A percentile compares a stretch with the other conserved stretches of the same genome.
These are phyloP conservation scores for Saturnispora hagleri DNA, from an alignment of 805 yeast species.

Conservation along the genomic window DNA sequence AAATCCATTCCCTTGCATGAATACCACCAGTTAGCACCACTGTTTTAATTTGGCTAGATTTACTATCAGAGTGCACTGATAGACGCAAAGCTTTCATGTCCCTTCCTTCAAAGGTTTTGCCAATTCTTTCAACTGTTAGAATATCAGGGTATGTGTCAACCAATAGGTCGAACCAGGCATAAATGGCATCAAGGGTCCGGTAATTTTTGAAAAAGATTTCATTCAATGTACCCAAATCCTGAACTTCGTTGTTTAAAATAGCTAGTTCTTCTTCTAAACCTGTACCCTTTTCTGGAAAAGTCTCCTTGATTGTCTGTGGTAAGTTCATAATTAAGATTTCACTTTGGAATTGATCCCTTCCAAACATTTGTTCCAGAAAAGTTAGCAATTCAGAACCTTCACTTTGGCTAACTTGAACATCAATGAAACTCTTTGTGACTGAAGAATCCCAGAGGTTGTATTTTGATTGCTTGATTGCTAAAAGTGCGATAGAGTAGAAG, in stretches of 20 bases:
- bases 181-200: slow-evolving; percentile 57
- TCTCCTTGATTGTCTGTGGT: slow-evolving; percentile 46
- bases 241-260: background rate
- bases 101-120: slow-evolving; percentile 69
- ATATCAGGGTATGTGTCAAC: slow-evolving; percentile 54
- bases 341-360: slow-evolving; percentile 20
- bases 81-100: slow-evolving; percentile 60
- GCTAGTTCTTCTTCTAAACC: slow-evolving; percentile 1
- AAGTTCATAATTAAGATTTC: slow-evolving; percentile 46
- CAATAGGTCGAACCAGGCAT: slow-evolving; percentile 61
- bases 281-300: slow-evolving; percentile 33
- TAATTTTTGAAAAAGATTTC: slow-evolving; percentile 65
- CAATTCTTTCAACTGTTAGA: slow-evolving; percentile 57
- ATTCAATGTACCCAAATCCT: background rate
- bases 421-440: slow-evolving; percentile 34
- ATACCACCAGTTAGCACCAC: slow-evolving; percentile 75
- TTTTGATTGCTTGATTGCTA: slow-evolving; percentile 14
- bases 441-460: slow-evolving; percentile 44
- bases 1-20: slow-evolving; percentile 88
- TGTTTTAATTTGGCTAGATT: slow-evolving; percentile 35
- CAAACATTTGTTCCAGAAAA: slow-evolving; percentile 1
- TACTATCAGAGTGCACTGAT: slow-evolving; percentile 35
- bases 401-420: slow-evolving; percentile 28
- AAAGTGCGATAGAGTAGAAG: slow-evolving; percentile 15
- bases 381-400: slow-evolving; percentile 20